Conservation (phyloP, 2,329 filamentous ascomycete genomes). For the Calonectria montana region DNA sequence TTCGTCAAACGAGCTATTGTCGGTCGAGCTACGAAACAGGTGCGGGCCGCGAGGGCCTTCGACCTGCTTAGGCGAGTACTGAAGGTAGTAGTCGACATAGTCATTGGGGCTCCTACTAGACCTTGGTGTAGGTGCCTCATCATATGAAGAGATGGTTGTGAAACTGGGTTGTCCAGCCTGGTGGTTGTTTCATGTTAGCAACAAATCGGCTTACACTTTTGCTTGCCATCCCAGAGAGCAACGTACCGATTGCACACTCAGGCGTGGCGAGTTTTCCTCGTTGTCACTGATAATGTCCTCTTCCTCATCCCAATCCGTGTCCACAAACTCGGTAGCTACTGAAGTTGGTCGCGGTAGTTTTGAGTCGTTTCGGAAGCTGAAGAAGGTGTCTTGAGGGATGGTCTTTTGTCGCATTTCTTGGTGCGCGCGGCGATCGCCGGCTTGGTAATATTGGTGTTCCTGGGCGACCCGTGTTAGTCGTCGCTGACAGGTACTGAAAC, state of each 20-base stretch:
- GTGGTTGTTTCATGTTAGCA: slow-evolving; percentile 35
- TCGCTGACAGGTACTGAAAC: neutral
- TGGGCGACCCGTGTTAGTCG: slow-evolving; percentile 29
- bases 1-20: slow-evolving; percentile 55
- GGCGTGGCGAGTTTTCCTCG: slow-evolving; percentile 74
- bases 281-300: slow-evolving; percentile 67
- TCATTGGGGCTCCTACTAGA: slow-evolving; percentile 70
- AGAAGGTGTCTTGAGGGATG: slow-evolving; percentile 68
- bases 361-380: slow-evolving; percentile 65
- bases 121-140: slow-evolving; percentile 83
- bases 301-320: slow-evolving; percentile 78
- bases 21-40: slow-evolving; percentile 80
- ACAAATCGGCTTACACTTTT: neutral
- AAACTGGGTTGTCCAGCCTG: slow-evolving; percentile 80
- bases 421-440: slow-evolving; percentile 53
- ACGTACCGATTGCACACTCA: slow-evolving; percentile 79
- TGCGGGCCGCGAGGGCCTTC: slow-evolving; percentile 88
- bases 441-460: slow-evolving; percentile 51
- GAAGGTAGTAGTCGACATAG: slow-evolving; percentile 69
- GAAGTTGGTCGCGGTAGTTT: slow-evolving; percentile 69
- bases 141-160: slow-evolving; percentile 88
- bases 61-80: slow-evolving; percentile 74
- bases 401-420: slow-evolving; percentile 65
- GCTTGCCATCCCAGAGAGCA: neutral
- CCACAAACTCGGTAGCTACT: slow-evolving; percentile 80